A percentile compares a stretch with the other conserved stretches of the same genome.
Evolutionary conservation across 2,329 filamentous ascomycete species (phyloP).

Genomic region (Septoria petroselini): DNA sequence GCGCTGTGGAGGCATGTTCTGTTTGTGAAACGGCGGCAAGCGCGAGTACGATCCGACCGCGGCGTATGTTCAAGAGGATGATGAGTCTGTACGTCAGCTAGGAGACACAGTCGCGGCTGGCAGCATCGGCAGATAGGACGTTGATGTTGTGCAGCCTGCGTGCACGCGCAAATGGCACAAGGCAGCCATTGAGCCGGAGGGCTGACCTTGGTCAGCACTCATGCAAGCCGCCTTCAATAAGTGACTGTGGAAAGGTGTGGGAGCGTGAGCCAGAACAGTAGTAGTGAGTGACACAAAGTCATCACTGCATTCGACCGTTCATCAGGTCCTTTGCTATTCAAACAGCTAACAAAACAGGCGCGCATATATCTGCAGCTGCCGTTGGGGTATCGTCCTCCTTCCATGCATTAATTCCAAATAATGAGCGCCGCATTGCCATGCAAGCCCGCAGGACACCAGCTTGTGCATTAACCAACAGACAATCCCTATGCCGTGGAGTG

Average conservation of each 20-base stretch:
- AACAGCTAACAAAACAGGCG: conserved; percentile 18
- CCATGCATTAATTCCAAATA: conserved; percentile 20
- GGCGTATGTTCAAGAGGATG: background rate
- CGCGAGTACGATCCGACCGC: too few species aligned
- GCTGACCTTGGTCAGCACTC: background rate
- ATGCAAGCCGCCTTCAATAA: background rate
- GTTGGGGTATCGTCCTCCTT: conserved; percentile 19
- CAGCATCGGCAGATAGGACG: conserved; percentile 5
- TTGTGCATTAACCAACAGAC: conserved; percentile 17
- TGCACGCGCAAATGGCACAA: conserved; percentile 3
- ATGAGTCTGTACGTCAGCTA: background rate
- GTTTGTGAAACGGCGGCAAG: background rate
- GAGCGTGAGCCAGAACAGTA: too few species aligned
- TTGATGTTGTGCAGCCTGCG: background rate
- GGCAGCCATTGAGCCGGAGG: background rate
- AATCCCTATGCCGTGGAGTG: conserved; percentile 6
- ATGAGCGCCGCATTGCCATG: conserved; percentile 15
- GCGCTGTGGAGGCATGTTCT: background rate
- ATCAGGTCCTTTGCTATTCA: conserved; percentile 14
- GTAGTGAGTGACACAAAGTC: background rate
- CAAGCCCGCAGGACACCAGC: conserved; percentile 12
- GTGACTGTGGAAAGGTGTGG: background rate
- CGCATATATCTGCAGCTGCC: conserved; percentile 24
- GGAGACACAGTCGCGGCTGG: too few species aligned
- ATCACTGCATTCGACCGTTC: conserved; percentile 15